Percentiles rank a stretch among this genome's conserved stretches.
Evolutionary conservation across 2,329 filamentous ascomycete genomes (phyloP).

Genomic region (Proliferodiscus dingleyae): DNA sequence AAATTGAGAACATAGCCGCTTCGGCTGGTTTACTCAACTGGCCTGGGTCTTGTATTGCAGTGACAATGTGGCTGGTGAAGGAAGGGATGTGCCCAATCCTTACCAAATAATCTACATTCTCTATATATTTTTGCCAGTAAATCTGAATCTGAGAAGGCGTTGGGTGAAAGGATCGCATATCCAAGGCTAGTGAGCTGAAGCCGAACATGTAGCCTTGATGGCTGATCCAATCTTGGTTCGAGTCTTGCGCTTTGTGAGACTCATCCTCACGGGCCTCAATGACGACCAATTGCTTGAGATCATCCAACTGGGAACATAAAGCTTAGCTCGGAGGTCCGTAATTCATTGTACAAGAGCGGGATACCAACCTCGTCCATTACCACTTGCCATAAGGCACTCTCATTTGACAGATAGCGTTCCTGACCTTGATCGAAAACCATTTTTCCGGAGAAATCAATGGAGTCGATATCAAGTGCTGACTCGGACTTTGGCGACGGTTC

Average conservation of each 20-base stretch:
- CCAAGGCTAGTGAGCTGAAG: background rate
- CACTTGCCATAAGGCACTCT: background rate
- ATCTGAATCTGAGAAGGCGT: background rate
- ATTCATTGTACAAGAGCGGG: no score
- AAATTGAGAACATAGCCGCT: background rate
- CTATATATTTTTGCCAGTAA: background rate
- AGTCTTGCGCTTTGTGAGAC: background rate
- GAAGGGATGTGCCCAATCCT: background rate
- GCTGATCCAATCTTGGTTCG: background rate
- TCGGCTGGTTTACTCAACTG: background rate
- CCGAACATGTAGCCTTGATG: background rate
- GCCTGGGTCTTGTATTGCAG: background rate
- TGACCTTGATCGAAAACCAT: background rate
- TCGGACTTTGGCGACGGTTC: background rate
- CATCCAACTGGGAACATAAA: no score
- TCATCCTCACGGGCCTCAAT: background rate
- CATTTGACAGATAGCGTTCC: background rate
- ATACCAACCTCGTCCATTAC: background rate
- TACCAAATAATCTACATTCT: background rate
- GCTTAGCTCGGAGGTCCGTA: no score
- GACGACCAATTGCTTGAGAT: background rate
- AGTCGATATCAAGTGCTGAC: background rate
- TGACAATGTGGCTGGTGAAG: background rate
- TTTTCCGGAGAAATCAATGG: background rate
- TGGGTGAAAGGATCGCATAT: slow-evolving; percentile 1